Base-by-base conservation (phyloP, 169 alveolate genomes). In the Fabrea salina region DNA sequence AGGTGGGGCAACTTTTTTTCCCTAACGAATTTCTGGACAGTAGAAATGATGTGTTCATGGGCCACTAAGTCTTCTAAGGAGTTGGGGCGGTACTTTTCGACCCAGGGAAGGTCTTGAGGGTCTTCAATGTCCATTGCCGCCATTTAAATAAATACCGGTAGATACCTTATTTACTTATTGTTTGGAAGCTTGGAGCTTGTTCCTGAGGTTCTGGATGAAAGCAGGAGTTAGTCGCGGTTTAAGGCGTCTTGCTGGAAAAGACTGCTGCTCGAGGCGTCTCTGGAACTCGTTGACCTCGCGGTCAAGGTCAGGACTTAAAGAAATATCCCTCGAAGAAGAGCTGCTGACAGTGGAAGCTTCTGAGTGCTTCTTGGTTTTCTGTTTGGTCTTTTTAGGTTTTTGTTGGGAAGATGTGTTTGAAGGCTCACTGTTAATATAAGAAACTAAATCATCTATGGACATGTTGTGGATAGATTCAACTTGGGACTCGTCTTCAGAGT, bases 1-100 rank as follows among this genome's bases (percentile, higher is more conserved):
- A 92, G 80, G 75, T 92, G 91, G 50, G 96, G 94, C 7, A 92
- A 57, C 59, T 84, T 75, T 76, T 86, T 91, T 75, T 79, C 80
- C 22, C 77, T 79, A 19, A 86, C 75, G 68, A 90, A 90, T 33
- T 54, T 79, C 57, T 68, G 64, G 56, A 85, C 64, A 27, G 95
- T 90, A 16, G 44, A 30, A 19, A 87, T 79, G 19, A 91, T 91
- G 27, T 80, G 85, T n/a, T 71, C 80, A 64, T 87, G 93, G 11
- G 93, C 78, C 35, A 88, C 82, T 13, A 88, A 59, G 39, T 86
- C 89, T 16, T 74, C 79, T 22, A 91, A 56, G 43, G 64, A 67
- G 22, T 72, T 66, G n/a, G 95, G 95, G 30, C 95, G 58, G 75
- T 86, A 90, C 56, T 86, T 87, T 74, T 86, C 93, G 1, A 90